These are phyloP conservation scores for Buddleja alternifolia DNA, from an alignment of 257 asterid species.

Conservation along the genomic window DNA sequence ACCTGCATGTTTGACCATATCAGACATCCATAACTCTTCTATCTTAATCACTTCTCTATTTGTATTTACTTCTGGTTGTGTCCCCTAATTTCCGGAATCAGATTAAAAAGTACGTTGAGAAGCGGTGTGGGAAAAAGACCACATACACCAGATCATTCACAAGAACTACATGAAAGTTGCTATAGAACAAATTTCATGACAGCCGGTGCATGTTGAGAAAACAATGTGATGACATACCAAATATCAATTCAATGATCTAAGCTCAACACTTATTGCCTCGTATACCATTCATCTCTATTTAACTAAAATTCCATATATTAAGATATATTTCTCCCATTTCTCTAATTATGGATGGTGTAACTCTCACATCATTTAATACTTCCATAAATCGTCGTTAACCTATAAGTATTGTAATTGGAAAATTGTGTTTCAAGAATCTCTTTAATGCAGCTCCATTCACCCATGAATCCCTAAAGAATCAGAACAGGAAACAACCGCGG, in stretches of 20 bases:
- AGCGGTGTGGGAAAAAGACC: background rate
- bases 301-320: background rate
- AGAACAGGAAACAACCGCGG: background rate
- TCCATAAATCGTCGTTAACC: background rate
- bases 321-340: background rate
- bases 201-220: background rate
- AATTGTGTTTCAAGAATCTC: background rate
- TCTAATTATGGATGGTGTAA: background rate
- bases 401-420: background rate
- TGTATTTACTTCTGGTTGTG: background rate
- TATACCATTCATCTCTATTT: background rate
- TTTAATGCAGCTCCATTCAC: background rate
- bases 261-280: background rate
- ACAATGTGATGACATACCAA: background rate
- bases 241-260: background rate
- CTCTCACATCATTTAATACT: conserved; percentile 12
- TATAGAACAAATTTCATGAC: background rate
- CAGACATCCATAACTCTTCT: conserved; percentile 1
- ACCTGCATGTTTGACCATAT: background rate
- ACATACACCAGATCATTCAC: background rate
- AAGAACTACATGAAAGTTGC: background rate
- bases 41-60: background rate
- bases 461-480: background rate
- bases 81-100: background rate
- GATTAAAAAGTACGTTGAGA: background rate